Conservation (phyloP, 495 filamentous ascomycete species). For the Xylaria scruposa region DNA sequence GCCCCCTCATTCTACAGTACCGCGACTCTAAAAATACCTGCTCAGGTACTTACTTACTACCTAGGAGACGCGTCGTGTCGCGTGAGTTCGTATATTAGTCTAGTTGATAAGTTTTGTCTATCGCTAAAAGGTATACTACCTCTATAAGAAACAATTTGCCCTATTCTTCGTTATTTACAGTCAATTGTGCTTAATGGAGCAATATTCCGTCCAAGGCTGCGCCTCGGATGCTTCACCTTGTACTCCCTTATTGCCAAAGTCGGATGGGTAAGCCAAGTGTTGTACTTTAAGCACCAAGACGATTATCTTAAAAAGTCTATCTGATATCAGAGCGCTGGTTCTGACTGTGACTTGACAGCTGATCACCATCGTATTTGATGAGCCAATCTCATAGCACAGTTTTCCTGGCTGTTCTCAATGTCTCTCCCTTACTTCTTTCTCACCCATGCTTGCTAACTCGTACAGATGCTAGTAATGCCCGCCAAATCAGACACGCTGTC, state of each 20-base stretch:
- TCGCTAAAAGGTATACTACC: too few species aligned
- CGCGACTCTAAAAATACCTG: not conserved
- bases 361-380: not conserved
- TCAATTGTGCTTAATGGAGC: not conserved
- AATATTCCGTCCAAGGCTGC: not conserved
- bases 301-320: not conserved
- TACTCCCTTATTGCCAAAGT: not conserved
- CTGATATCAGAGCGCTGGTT: not conserved
- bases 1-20: not conserved
- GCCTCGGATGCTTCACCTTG: not conserved
- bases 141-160: not conserved
- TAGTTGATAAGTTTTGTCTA: too few species aligned
- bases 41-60: not conserved
- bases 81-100: not conserved
- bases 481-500: not conserved
- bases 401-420: too few species aligned
- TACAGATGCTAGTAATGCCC: not conserved
- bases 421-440: too few species aligned
- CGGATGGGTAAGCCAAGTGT: too few species aligned
- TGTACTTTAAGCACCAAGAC: too few species aligned
- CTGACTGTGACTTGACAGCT: not conserved
- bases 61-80: constrained; percentile 4
- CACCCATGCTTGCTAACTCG: not conserved
- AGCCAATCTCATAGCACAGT: too few species aligned
- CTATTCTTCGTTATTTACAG: too few species aligned